These are phyloP conservation scores for Nemania sp. DNA, from an alignment of 2,329 filamentous ascomycete species.

Conservation along the genomic window DNA sequence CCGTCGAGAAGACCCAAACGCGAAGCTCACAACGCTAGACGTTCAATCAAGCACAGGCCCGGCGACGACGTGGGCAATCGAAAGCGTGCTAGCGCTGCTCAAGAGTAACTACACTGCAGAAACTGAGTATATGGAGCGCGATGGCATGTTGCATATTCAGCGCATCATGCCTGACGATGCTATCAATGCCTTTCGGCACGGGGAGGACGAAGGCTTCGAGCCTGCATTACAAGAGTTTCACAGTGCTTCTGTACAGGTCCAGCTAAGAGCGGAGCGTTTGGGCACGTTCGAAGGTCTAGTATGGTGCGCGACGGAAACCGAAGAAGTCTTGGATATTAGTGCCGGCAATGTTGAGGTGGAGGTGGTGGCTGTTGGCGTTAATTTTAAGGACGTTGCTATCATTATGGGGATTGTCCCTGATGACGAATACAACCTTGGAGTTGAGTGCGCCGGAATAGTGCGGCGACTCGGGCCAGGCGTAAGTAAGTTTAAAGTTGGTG, in stretches of 20 bases:
- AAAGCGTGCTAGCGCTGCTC: constrained; percentile 33
- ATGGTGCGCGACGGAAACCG: constrained; percentile 30
- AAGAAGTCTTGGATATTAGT: constrained; percentile 33
- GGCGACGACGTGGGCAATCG: constrained; percentile 38
- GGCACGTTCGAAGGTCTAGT: constrained; percentile 45
- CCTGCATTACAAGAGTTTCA: constrained; percentile 33
- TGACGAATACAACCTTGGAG: constrained; percentile 37
- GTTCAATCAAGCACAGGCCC: constrained; percentile 36
- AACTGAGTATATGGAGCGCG: constrained; percentile 48
- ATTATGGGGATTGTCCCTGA: constrained; percentile 45
- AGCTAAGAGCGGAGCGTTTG: constrained; percentile 30
- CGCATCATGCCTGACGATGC: constrained; percentile 46
- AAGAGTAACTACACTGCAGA: constrained; percentile 32
- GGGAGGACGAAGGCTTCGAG: constrained; percentile 26
- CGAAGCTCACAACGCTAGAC: constrained; percentile 34
- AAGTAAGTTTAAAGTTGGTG: constrained; percentile 8
- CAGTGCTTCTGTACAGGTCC: constrained; percentile 28
- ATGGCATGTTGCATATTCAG: constrained; percentile 45
- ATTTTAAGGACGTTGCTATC: constrained; percentile 54
- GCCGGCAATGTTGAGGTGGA: constrained; percentile 52
- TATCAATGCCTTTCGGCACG: constrained; percentile 42
- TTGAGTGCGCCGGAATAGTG: constrained; percentile 43
- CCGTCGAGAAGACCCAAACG: constrained; percentile 38
- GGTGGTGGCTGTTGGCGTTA: constrained; percentile 52
- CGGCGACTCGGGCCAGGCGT: constrained; percentile 3